Base-by-base conservation (phyloP, 2,329 filamentous ascomycete species). In the Hypoxylon sp. region DNA sequence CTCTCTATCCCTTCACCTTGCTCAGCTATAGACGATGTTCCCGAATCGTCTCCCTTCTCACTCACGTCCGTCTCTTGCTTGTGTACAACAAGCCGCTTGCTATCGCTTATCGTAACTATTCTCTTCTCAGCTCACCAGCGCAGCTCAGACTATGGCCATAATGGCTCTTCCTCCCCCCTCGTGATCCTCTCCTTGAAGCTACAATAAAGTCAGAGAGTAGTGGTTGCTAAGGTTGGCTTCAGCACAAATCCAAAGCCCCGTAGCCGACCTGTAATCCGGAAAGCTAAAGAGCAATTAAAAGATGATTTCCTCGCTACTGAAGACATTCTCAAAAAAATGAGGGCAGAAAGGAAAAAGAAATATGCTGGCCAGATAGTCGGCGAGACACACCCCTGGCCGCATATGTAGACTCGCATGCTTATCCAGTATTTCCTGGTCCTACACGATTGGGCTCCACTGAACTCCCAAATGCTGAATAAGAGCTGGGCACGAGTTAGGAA, bases 381-480 rank as follows among this genome's bases (percentile, higher is more conserved):
- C 52, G 11, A 37, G 57, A 32, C 59, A 51, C 55, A 35, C 47
- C 53, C 62, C 65, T 55, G 56, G 60, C 63, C 69, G 53, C 64
- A 70, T 60, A 66, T 64, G 71, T 72, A 64, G 55, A 62, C 53
- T 65, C 29, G 68, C 70, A 72, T 71, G 65, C 68, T 73, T 76
- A 76, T 77, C 75, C 74, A 76, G 74, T 74, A 76, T 74, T 62
- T 47, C 70, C 72, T 76, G 73, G 73, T 75, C 71, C 65, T 76
- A 74, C 74, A 75, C 67, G 65, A 59, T 71, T 65, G 58, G 65
- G 68, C 60, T 50, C 52, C 54, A 42, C 35, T 66, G 19, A 58
- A 61, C 47, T 32, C 59, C 59, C 32, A 61, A 44, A 61, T 39
- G 39, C 56, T 50, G 69, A 70, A 69, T 53, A 53, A 60, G 29